Evolutionary conservation across 1,284 basidiomycete species (phyloP).

Genomic region (Moesziomyces sp.): DNA sequence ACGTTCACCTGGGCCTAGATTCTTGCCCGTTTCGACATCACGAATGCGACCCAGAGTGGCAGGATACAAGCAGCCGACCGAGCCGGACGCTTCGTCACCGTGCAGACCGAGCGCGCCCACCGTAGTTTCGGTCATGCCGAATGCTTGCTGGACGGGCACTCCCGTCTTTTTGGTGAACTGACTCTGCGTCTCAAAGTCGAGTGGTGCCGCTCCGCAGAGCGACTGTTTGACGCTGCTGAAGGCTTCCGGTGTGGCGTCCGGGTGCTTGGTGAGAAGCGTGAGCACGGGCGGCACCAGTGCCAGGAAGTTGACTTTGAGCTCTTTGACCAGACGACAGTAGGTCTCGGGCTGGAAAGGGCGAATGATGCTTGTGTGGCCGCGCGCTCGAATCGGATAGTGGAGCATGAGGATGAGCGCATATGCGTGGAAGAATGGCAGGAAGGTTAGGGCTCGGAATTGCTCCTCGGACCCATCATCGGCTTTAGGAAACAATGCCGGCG

Average conservation of each 20-base stretch:
- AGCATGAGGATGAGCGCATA: conserved; percentile 33
- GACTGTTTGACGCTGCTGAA: conserved; percentile 25
- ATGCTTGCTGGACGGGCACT: conserved; percentile 40
- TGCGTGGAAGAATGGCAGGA: conserved; percentile 53
- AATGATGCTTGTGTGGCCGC: conserved; percentile 25
- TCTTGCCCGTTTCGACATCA: conserved; percentile 31
- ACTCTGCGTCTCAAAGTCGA: conserved; percentile 35
- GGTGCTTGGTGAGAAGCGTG: conserved; percentile 27
- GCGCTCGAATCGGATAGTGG: conserved; percentile 2
- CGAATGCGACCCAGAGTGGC: conserved; percentile 32
- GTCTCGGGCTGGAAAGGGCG: conserved; percentile 34
- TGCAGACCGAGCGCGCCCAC: conserved; percentile 37
- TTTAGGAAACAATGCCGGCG: conserved; percentile 22
- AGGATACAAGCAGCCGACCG: conserved; percentile 39
- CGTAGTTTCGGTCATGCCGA: conserved; percentile 55
- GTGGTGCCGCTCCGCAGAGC: conserved; percentile 43
- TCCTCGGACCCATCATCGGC: neutral
- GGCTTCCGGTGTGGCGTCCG: conserved; percentile 12
- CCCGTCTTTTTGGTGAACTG: conserved; percentile 34
- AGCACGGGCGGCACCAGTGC: conserved; percentile 42
- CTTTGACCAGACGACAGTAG: conserved; percentile 27
- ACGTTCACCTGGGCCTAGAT: conserved; percentile 26
- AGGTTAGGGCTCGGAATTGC: conserved; percentile 25
- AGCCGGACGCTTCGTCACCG: conserved; percentile 22
- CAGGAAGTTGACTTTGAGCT: conserved; percentile 29